Conservation (phyloP, 129 eudicot species). For the Deinandra increscens region DNA sequence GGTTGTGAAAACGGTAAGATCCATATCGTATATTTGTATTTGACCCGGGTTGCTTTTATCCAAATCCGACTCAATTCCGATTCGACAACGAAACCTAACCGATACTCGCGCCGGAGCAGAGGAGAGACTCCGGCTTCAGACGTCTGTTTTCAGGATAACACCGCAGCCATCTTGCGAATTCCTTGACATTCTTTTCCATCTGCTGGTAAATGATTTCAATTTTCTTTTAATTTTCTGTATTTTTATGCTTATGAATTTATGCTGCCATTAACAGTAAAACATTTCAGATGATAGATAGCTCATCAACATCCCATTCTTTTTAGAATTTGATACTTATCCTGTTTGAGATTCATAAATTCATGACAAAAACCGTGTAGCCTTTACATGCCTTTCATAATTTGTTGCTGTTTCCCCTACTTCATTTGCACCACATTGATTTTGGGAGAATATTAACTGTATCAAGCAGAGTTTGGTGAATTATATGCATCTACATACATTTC, state of each 20-base stretch:
- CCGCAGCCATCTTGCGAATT: neutral
- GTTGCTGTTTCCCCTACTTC: no score
- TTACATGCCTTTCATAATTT: neutral
- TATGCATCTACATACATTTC: neutral
- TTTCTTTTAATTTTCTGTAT: neutral
- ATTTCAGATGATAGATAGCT: neutral
- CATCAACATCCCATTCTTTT: no score
- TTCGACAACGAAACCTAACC: conserved; percentile 27
- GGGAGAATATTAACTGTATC: neutral
- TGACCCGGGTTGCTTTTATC: conserved; percentile 18
- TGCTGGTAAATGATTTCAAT: conserved; percentile 17
- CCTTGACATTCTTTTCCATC: conserved; percentile 7
- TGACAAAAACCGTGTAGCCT: neutral
- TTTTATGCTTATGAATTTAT: neutral
- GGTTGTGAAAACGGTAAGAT: no score
- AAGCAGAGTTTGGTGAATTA: neutral
- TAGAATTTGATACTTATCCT: neutral
- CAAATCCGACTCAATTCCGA: neutral
- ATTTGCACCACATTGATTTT: no score
- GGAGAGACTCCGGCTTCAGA: conserved; percentile 20
- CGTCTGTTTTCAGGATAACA: conserved; percentile 4
- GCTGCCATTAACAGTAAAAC: neutral
- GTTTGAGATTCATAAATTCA: neutral
- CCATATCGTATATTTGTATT: neutral
- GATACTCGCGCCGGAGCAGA: conserved; percentile 4